Conservation (phyloP, 441 rosid genomes). For the Corymbia citriodora region DNA sequence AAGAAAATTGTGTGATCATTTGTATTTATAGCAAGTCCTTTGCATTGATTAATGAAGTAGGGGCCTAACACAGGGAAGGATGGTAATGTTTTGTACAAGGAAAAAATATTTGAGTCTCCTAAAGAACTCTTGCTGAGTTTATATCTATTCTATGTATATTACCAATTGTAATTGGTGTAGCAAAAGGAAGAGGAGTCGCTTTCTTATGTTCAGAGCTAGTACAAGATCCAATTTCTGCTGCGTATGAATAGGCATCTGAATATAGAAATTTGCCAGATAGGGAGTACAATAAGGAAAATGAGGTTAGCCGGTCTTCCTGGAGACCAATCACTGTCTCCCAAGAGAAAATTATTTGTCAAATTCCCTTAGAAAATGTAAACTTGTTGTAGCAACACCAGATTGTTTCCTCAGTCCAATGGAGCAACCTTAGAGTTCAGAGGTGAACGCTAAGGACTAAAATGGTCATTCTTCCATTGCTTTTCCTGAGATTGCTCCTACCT, state of each 20-base stretch:
- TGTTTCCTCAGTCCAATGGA: neutral
- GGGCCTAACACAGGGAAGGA: neutral
- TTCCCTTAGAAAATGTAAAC: neutral
- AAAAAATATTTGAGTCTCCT: neutral
- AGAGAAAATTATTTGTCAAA: neutral
- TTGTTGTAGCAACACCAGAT: neutral
- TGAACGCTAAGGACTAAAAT: neutral
- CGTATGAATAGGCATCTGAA: neutral
- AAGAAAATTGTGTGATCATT: neutral
- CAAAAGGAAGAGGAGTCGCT: neutral
- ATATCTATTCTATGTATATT: neutral
- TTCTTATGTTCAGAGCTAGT: neutral
- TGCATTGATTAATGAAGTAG: neutral
- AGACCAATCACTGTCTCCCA: neutral
- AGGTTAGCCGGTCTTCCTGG: neutral
- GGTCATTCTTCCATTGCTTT: neutral
- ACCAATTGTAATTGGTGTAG: neutral
- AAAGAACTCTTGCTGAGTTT: neutral
- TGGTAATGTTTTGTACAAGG: neutral
- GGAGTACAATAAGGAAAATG: neutral
- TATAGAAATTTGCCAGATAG: neutral
- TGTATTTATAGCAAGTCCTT: neutral
- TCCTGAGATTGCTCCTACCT: neutral
- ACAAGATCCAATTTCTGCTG: neutral
- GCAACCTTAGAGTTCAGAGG: neutral